A percentile compares a stretch with the other conserved stretches of the same genome.
phyloP scores from a whole-genome alignment of 192 early-diverging fungal genomes.

The Fimicolochytrium jonesii region DNA sequence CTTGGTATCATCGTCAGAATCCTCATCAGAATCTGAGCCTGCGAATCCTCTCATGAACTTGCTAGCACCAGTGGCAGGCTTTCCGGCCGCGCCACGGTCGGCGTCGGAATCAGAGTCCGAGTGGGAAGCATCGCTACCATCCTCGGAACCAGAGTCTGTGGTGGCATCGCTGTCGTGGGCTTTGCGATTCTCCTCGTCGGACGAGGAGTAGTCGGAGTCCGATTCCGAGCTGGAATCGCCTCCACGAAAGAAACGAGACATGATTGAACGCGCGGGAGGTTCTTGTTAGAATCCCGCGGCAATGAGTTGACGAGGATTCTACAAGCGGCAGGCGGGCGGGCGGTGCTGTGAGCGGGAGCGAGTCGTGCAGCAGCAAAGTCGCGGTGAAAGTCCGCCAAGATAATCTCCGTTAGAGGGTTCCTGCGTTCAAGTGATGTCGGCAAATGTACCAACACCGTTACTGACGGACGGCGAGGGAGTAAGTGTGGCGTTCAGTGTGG shows the following conservation, averaged over 20 bases:
- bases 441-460: too few species aligned
- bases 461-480: too few species aligned
- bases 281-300: not conserved
- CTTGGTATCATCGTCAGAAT: slow-evolving; percentile 68
- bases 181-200: slow-evolving; percentile 4
- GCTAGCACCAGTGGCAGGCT: slow-evolving; percentile 11
- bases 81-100: slow-evolving; percentile 32
- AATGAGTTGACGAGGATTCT: too few species aligned
- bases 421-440: too few species aligned
- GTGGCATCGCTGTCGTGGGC: not conserved
- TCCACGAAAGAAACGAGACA: slow-evolving; percentile 87
- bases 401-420: too few species aligned
- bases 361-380: too few species aligned
- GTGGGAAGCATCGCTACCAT: slow-evolving; percentile 11
- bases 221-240: slow-evolving; percentile 61
- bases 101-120: slow-evolving; percentile 37
- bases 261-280: slow-evolving; percentile 24
- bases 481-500: too few species aligned
- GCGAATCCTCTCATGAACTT: slow-evolving; percentile 22
- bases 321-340: too few species aligned
- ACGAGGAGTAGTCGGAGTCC: slow-evolving; percentile 32
- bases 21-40: slow-evolving; percentile 53
- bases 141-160: slow-evolving; percentile 24
- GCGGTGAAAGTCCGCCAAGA: too few species aligned
- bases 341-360: too few species aligned